Evolutionary conservation across 768 basidiomycete genomes (phyloP), one percentile per base, ranked within the genome.

Genomic region (Candolleomyces efflorescens): DNA sequence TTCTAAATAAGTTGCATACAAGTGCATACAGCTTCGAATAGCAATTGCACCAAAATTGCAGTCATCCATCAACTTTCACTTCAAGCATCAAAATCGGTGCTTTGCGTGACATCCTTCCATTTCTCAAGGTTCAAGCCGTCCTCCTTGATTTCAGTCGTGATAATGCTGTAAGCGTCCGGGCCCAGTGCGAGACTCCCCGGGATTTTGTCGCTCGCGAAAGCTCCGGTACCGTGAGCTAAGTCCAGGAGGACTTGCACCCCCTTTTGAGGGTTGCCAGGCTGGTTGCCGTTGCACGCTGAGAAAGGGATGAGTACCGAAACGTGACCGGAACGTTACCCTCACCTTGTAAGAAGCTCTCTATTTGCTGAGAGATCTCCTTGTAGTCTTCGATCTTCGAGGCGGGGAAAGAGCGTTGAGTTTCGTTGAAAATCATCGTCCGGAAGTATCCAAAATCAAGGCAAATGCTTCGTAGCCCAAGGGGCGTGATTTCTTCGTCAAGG

Each of bases 401-500:
- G 36, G 70, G 64, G 3, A 69, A 65, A 2, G 64, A 59, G 12
- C 70, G 69, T 44, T 73, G 68, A 36, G 65, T 65, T 3, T 64
- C 51, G 2, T 55, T 60, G 1, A 76, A 63, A 61, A 77, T 68
- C 0, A 65, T 55, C 0, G 75, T 76, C 12, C 75, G 66, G 65
- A 75, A 75, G 60, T 74, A 76, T 3, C 75, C 75, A 37, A 72
- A 69, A 23, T 78, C 75, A 37, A 76, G 55, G 49, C 71, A 73
- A 36, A 71, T 67, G 53, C 71, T 71, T 23, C 75, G 67, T 2
- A 78, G 63, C 3, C 76, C 75, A 32, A 76, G 62, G 0, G 75
- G 71, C 0, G 72, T 63, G 7, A 77, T 70, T 60, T 78, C 75
- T 7, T 65, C 68, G 43, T 74, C 65, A 3, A 75, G 65, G 1